These are phyloP conservation scores for Chalciporus piperatus DNA, from an alignment of 768 basidiomycete genomes.

Conservation along the genomic window DNA sequence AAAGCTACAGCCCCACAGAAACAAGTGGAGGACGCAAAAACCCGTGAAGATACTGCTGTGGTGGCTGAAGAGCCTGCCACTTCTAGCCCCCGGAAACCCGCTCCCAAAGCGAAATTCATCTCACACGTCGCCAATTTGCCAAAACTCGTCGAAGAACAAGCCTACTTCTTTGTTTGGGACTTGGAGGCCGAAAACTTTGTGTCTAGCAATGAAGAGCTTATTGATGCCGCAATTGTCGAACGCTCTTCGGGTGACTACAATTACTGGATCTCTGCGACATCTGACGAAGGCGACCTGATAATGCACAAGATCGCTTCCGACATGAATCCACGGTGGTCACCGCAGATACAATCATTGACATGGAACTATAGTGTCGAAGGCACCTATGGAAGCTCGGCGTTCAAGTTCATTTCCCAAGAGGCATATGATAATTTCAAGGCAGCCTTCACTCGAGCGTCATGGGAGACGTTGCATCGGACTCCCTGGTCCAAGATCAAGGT, in stretches of 20 bases:
- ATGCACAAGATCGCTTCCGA: slow-evolving; percentile 62
- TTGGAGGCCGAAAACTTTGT: slow-evolving; percentile 45
- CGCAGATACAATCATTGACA: slow-evolving; percentile 68
- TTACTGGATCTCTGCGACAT: slow-evolving; percentile 59
- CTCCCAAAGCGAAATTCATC: slow-evolving; percentile 17
- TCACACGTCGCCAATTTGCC: slow-evolving; percentile 18
- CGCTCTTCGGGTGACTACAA: slow-evolving; percentile 44
- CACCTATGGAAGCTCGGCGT: slow-evolving; percentile 74
- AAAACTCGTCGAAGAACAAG: slow-evolving; percentile 41
- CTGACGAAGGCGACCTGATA: slow-evolving; percentile 47
- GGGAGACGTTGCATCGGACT: slow-evolving; percentile 74
- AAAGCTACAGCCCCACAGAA: slow-evolving; percentile 10
- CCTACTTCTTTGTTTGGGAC: slow-evolving; percentile 65
- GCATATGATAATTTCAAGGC: slow-evolving; percentile 58
- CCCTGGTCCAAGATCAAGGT: slow-evolving; percentile 84
- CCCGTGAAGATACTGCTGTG: slow-evolving; percentile 1
- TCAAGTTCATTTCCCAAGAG: slow-evolving; percentile 60
- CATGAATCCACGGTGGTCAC: slow-evolving; percentile 71
- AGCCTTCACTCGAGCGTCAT: slow-evolving; percentile 66
- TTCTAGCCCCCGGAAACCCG: slow-evolving; percentile 15
- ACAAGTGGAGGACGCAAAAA: slow-evolving; percentile 5
- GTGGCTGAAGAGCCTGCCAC: slow-evolving; percentile 5
- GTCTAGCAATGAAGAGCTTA: slow-evolving; percentile 45
- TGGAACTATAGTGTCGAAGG: slow-evolving; percentile 78
- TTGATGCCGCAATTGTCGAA: slow-evolving; percentile 52